Evolutionary conservation across 441 rosid species (phyloP), one percentile per base, ranked within the genome.

Genomic region (Oxalis stricta): DNA sequence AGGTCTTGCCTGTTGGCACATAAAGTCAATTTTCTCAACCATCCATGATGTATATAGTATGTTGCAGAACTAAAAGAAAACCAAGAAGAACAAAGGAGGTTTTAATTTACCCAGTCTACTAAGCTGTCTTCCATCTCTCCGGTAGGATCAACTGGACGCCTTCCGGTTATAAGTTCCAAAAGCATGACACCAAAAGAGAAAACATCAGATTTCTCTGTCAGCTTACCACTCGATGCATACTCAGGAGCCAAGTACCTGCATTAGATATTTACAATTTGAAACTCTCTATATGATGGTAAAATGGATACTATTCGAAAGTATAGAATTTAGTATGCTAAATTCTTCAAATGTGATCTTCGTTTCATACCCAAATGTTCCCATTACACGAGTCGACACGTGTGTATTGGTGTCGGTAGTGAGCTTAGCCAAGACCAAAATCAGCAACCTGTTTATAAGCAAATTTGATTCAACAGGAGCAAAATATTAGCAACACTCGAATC

Each of bases 361-460:
- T 58, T 38, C 66, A 53, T 53, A 89, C 98, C 98, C 95, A 30
- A 89, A 80, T 54, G 98, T 84, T 64, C 95, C 98, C 94, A 89
- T 84, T 41, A 84, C 71, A 32, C 94, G 88, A 47, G 98, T 89
- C 7, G 95, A 84, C 16, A 82, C 92, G 62, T 89, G 86, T 45
- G 98, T 82, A 41, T 60, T 32, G 35, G 48, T 75, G 68, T 79
- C 88, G n/a, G 70, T 46, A 43, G 75, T 46, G 14, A 84, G 72
- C 75, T 71, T 89, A 9, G 88, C 97, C 66, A 89, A 57, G n/a
- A 33, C 97, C 94, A 12, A 89, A 89, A 55, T 89, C 95, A 7
- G 94, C 76, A 51, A 89, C 86, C 95, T 89, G 63, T 15, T 38
- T 13, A 20, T 40, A 22, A 30, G 8, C 9, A 37, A 17, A 40